Percentiles rank a stretch among this genome's conserved stretches.
Evolutionary conservation across 371 early-diverging fungal species (phyloP).

Genomic region (Mucor piriformis): DNA sequence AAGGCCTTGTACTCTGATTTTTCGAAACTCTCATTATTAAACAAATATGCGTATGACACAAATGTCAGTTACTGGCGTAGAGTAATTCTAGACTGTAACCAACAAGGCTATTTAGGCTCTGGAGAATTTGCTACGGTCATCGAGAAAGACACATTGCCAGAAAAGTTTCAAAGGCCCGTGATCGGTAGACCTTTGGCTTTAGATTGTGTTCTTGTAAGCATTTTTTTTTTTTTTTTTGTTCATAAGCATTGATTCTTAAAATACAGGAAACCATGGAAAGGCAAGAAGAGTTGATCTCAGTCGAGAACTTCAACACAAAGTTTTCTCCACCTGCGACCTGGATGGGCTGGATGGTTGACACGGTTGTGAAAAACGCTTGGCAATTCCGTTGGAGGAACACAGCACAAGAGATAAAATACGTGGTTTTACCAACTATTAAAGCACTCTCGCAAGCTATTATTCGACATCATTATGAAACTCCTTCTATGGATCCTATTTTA

Average conservation of each 20-base stretch:
- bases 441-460: conserved; percentile 22
- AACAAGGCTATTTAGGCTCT: conserved; percentile 26
- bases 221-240: background rate
- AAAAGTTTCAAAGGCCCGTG: conserved; percentile 23
- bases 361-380: conserved; percentile 16
- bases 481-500: conserved; percentile 10
- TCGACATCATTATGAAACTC: conserved; percentile 5
- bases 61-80: conserved; percentile 31
- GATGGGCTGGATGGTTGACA: conserved; percentile 15
- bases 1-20: conserved; percentile 38
- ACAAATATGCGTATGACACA: conserved; percentile 35
- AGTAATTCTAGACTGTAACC: conserved; percentile 26
- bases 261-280: conserved; percentile 25
- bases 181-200: conserved; percentile 29
- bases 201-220: conserved; percentile 25
- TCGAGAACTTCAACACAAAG: conserved; percentile 19
- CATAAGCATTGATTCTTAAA: background rate
- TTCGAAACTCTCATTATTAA: conserved; percentile 22
- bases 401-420: conserved; percentile 3
- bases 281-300: conserved; percentile 31
- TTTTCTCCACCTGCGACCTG: conserved; percentile 19
- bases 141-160: conserved; percentile 10
- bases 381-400: conserved; percentile 8
- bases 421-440: conserved; percentile 42
- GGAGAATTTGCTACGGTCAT: conserved; percentile 20